These are phyloP conservation scores for Salix viminalis DNA, from an alignment of 345 rosid species.

Conservation along the genomic window DNA sequence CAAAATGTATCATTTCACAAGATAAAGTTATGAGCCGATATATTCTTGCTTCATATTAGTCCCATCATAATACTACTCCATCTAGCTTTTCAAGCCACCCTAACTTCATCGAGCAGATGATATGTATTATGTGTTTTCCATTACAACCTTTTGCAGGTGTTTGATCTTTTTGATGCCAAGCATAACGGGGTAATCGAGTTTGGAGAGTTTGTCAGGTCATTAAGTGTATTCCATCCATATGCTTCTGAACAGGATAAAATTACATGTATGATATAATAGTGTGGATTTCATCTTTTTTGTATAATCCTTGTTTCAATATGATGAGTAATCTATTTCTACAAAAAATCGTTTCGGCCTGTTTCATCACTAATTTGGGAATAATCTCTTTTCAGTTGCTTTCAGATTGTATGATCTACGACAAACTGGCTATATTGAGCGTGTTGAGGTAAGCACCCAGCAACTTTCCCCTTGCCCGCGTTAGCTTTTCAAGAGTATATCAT, in stretches of 20 bases:
- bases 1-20: no score
- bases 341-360: not conserved
- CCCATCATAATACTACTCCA: not conserved
- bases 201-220: constrained; percentile 64
- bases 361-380: not conserved
- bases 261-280: constrained; percentile 34
- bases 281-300: not conserved
- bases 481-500: not conserved
- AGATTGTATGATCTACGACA: constrained; percentile 50
- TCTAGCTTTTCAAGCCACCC: not conserved
- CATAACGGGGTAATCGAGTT: constrained; percentile 62
- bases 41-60: not conserved
- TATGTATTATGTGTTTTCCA: not conserved
- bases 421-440: constrained; percentile 57
- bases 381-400: constrained; percentile 51
- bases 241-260: constrained; percentile 47
- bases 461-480: not conserved
- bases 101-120: not conserved
- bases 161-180: constrained; percentile 54
- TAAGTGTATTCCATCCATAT: constrained; percentile 63
- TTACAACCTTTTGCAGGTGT: constrained; percentile 41
- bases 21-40: not conserved
- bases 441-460: constrained; percentile 36
- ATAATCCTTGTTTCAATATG: not conserved
- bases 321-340: not conserved